Base-by-base conservation (phyloP, 805 yeast species). In the Candida arabinofermentans region DNA sequence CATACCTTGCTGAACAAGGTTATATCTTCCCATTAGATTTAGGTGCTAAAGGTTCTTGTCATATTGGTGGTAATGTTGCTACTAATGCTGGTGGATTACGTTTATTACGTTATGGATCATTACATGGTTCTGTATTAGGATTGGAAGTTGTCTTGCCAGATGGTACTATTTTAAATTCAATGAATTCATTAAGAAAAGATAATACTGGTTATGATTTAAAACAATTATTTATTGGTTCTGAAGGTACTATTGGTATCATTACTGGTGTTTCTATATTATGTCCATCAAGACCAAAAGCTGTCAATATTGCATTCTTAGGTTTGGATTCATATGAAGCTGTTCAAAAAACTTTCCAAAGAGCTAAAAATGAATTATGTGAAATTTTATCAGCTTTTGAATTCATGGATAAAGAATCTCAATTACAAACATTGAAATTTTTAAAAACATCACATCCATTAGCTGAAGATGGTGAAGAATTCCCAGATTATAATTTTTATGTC, bases 41-140 rank as follows among this genome's bases (percentile, higher is more conserved):
- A 47, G 98, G 98, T 43, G 97, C 98, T 29, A 90, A 90, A 67
- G 98, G 98, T 12, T 87, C 96, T 2, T 91, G 97, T 61, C 96
- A 87, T 53, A 82, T 91, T 47, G 97, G 97, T 52, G 98, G 97
- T 50, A 86, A 82, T 40, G 91, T 88, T 34, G 96, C 96, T 16
- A 88, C 96, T 16, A 91, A 91, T 61, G 98, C 98, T 5, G 98
- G 98, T 58, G 98, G 98, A 1, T 73, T 90, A 54, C 72, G 98
- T 58, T 70, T 90, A 38, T 66, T 90, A 47, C 75, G 96, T 53
- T 90, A 88, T 60, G 97, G 97, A 3, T 86, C 96, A 5, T 74
- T 90, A 50, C 98, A 91, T 58, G 98, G 98, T 4, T 70, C 88
- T 18, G 96, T 90, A 0, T 68, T 90, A 36, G 98, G 98, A 1